Conservation (phyloP, 441 rosid species). For the Daphne laureola region DNA sequence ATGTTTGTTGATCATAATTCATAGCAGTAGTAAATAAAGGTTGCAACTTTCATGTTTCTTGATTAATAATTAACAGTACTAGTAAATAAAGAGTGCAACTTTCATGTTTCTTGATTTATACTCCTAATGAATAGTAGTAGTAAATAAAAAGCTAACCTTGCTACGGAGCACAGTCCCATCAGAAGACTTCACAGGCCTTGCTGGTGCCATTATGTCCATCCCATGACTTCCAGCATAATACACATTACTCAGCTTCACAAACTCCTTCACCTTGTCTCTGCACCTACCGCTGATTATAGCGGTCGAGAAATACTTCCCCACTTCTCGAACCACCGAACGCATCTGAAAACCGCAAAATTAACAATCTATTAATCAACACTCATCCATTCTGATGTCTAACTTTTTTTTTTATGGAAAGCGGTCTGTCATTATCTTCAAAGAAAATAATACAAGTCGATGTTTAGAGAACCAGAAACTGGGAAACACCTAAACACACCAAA, state of each 20-base stretch:
- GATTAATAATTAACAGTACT: neutral
- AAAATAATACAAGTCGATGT: too few species aligned
- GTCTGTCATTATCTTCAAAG: too few species aligned
- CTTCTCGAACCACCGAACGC: conserved; percentile 38
- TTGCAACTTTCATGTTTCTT: neutral
- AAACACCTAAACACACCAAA: too few species aligned
- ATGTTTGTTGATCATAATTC: too few species aligned
- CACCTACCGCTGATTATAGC: conserved; percentile 40
- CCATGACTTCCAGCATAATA: conserved; percentile 53
- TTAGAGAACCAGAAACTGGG: too few species aligned
- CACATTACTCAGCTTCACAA: conserved; percentile 28
- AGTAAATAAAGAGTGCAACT: too few species aligned
- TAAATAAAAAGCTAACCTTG: conserved; percentile 16
- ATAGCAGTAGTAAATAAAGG: too few species aligned
- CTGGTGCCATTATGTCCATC: conserved; percentile 39
- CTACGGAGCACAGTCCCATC: conserved; percentile 15
- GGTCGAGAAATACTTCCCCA: conserved; percentile 33
- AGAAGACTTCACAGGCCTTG: conserved; percentile 12
- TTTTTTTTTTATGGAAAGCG: too few species aligned
- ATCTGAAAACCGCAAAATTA: conserved; percentile 16
- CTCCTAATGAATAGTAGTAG: too few species aligned
- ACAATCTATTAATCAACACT: neutral
- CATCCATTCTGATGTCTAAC: neutral
- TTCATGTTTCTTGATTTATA: too few species aligned
- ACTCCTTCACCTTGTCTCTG: conserved; percentile 36